Base-by-base conservation (phyloP, 768 basidiomycete genomes). In the Cyclocybe aegerita region DNA sequence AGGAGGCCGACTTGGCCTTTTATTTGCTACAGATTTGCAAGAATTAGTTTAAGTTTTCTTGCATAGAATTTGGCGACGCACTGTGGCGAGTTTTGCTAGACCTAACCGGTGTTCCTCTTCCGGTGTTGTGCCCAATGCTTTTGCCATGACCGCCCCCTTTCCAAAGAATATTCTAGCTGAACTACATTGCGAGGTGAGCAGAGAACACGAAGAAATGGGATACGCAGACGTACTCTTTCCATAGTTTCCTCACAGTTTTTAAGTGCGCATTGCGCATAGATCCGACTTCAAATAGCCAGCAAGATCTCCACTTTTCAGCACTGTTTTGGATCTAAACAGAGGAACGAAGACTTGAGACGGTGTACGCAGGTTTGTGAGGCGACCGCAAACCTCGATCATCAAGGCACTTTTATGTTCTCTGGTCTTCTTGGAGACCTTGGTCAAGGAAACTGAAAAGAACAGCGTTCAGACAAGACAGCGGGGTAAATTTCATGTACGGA, bases 281-380 rank as follows among this genome's bases (percentile, higher is more conserved):
- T 11, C 94, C 95, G 4, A 98, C 92, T 60, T 89, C 85, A 65
- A 99, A 97, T 35, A 98, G 65, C 92, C 94, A 99, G 72, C 92
- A 89, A 69, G 97, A 95, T 63, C 82, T 82, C 86, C 91, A 98
- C 73, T 92, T 90, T 58, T 95, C 93, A 15, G 85, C 74, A 65
- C 85, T 84, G 63, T 78, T 78, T 75, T 92, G 89, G 47, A 98
- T 74, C 92, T 94, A 61, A 48, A 53, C 14, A 16, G 12, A 16
- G 42, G n/a, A 48, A 32, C 32, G 16, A 34, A 23, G 30, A 30
- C 29, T 29, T 37, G 41, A 49, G 32, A 33, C 15, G 36, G 48
- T 37, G 23, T 14, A 35, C 16, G 43, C 29, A 31, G 12, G 42
- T 31, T 14, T 42, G 42, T 9, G 29, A 33, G 9, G 50, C 41